phyloP scores from a whole-genome alignment of 495 filamentous ascomycete species.

The Pyrenula massariospora region DNA sequence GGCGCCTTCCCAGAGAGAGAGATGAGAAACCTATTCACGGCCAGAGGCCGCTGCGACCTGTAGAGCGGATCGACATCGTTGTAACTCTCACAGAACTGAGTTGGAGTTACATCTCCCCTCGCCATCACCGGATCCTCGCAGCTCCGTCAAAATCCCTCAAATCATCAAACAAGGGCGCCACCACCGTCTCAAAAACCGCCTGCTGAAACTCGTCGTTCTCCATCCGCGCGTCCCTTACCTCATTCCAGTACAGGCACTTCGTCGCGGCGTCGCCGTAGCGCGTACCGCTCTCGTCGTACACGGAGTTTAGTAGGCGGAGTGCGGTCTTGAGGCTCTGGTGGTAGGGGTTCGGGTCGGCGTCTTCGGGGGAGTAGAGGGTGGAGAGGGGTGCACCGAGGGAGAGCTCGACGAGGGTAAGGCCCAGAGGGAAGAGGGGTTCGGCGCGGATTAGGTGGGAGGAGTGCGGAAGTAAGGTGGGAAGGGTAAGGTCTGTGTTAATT shows the following conservation, averaged over 20 bases:
- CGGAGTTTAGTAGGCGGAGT: slow-evolving; percentile 7
- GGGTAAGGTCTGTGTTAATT: background rate
- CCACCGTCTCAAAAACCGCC: slow-evolving; percentile 11
- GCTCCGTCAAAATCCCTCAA: slow-evolving; percentile 2
- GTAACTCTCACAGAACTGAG: too few relatives aligned
- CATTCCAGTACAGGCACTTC: slow-evolving; percentile 19
- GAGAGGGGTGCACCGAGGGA: slow-evolving; percentile 18
- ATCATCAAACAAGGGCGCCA: slow-evolving; percentile 6
- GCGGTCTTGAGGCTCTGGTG: slow-evolving; percentile 14
- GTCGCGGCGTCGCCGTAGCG: slow-evolving; percentile 19
- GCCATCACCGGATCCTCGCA: background rate
- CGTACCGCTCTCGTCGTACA: slow-evolving; percentile 15
- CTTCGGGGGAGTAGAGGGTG: slow-evolving; percentile 10
- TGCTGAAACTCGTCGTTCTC: slow-evolving; percentile 15
- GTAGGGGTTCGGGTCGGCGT: slow-evolving; percentile 11
- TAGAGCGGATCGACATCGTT: too few relatives aligned
- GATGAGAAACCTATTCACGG: too few relatives aligned
- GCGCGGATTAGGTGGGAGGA: slow-evolving; percentile 10
- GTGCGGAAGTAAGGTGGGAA: background rate
- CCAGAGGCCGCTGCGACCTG: too few relatives aligned
- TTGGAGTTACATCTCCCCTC: too few relatives aligned
- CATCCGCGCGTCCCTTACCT: slow-evolving; percentile 6
- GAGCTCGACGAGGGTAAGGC: slow-evolving; percentile 20
- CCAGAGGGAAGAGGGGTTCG: slow-evolving; percentile 17
- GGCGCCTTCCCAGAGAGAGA: too few relatives aligned